phyloP scores from a whole-genome alignment of 1,139 yeast species.

The Yamadazyma kanchanaburiensis region DNA sequence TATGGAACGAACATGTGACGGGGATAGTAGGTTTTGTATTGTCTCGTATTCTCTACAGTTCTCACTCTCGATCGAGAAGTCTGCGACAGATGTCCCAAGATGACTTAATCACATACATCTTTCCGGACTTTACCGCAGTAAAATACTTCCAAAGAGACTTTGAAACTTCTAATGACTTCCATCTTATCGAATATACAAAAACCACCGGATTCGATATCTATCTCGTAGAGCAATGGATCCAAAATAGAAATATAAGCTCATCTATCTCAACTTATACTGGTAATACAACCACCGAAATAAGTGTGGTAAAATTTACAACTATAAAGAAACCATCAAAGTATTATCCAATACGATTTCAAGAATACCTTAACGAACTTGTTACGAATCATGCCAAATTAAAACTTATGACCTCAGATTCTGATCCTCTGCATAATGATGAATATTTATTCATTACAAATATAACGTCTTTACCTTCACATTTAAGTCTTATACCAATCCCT shows the following conservation, averaged over 20 bases:
- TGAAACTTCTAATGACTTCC: slow-evolving; percentile 32
- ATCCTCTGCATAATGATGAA: slow-evolving; percentile 16
- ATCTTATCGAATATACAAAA: slow-evolving; percentile 38
- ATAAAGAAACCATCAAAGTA: slow-evolving; percentile 50
- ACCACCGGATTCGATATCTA: slow-evolving; percentile 80
- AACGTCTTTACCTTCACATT: slow-evolving; percentile 72
- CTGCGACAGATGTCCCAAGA: too few relatives aligned
- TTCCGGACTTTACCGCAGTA: slow-evolving; percentile 56
- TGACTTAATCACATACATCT: slow-evolving; percentile 37
- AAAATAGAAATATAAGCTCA: slow-evolving; percentile 62
- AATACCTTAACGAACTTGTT: slow-evolving; percentile 64
- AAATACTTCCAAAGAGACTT: slow-evolving; percentile 43
- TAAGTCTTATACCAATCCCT: slow-evolving; percentile 68
- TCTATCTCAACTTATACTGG: slow-evolving; percentile 85
- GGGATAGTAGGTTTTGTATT: too few relatives aligned
- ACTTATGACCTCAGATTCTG: slow-evolving; percentile 21
- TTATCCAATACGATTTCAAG: slow-evolving; percentile 60
- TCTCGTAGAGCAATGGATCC: slow-evolving; percentile 92
- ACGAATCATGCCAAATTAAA: slow-evolving; percentile 53
- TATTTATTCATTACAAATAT: slow-evolving; percentile 76
- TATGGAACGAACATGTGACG: too few relatives aligned
- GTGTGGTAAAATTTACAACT: slow-evolving; percentile 57
- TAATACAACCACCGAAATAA: slow-evolving; percentile 57
- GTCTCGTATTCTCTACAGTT: too few relatives aligned
- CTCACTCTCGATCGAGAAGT: too few relatives aligned